A percentile compares a stretch with the other conserved stretches of the same genome.
Evolutionary conservation across 257 asterid species (phyloP).

Genomic region (Solanum boliviense): DNA sequence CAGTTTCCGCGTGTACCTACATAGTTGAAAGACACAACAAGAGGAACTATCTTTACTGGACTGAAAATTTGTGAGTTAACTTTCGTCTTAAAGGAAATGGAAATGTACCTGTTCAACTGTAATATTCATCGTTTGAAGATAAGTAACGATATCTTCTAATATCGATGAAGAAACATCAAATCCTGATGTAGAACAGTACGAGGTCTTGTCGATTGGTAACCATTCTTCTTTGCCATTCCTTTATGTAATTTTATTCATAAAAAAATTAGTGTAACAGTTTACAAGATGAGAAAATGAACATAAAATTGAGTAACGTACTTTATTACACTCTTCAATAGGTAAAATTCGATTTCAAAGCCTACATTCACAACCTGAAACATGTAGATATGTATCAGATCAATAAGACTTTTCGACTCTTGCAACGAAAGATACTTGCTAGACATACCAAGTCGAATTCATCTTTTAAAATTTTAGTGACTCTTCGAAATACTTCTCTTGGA

Average conservation of each 20-base stretch:
- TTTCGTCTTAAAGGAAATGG: not conserved
- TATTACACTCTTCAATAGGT: slow-evolving; percentile 40
- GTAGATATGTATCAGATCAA: slow-evolving; percentile 12
- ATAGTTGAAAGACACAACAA: slow-evolving; percentile 10
- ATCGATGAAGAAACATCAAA: slow-evolving; percentile 70
- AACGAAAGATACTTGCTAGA: not conserved
- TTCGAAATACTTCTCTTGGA: slow-evolving; percentile 76
- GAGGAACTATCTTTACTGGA: not conserved
- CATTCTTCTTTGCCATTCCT: slow-evolving; percentile 81
- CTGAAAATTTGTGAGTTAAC: not conserved
- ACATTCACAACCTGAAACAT: slow-evolving; percentile 74
- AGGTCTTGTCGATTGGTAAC: slow-evolving; percentile 69
- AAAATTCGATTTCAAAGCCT: slow-evolving; percentile 86
- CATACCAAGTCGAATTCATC: slow-evolving; percentile 85
- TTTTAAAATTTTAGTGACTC: slow-evolving; percentile 53
- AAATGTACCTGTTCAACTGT: slow-evolving; percentile 68
- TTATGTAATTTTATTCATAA: not conserved
- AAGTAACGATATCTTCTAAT: slow-evolving; percentile 46
- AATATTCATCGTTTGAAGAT: slow-evolving; percentile 66
- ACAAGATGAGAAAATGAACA: not conserved
- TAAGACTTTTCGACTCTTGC: not conserved
- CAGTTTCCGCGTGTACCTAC: slow-evolving; percentile 83
- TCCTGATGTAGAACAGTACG: slow-evolving; percentile 37
- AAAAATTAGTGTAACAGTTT: slow-evolving; percentile 51
- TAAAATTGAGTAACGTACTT: slow-evolving; percentile 28